phyloP scores from a whole-genome alignment of 176 grass and related monocot species.

The Urochloa ruziziensis region DNA sequence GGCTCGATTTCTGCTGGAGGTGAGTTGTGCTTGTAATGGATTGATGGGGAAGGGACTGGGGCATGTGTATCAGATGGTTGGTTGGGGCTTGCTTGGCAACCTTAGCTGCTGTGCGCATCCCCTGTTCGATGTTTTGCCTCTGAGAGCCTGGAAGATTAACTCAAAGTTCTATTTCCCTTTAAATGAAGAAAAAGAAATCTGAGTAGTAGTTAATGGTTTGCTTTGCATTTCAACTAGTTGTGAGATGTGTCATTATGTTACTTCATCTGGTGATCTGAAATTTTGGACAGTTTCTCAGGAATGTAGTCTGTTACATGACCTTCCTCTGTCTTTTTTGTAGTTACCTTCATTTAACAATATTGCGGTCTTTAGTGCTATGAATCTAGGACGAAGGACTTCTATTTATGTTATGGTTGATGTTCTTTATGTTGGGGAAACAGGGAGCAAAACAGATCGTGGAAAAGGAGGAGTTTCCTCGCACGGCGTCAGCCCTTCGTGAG shows the following conservation, averaged over 20 bases:
- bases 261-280: not conserved
- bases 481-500: slow-evolving; percentile 54
- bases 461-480: slow-evolving; percentile 61
- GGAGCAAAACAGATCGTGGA: slow-evolving; percentile 75
- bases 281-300: not conserved
- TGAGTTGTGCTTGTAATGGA: slow-evolving; percentile 1
- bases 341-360: not conserved
- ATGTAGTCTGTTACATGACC: not conserved
- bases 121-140: slow-evolving; percentile 30
- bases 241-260: not conserved
- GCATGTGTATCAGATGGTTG: not conserved
- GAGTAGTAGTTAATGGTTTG: not conserved
- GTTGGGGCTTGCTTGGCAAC: not conserved
- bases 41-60: not conserved
- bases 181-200: not conserved
- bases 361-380: not conserved
- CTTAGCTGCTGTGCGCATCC: not conserved
- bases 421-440: slow-evolving; percentile 39
- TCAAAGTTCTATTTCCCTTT: not conserved
- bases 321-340: not conserved
- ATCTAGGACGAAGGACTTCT: not conserved
- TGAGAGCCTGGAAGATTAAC: not conserved
- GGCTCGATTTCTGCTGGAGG: slow-evolving; percentile 91
- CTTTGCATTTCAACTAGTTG: not conserved
- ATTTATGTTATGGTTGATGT: not conserved